These are phyloP conservation scores for Mytilinidion resinicola DNA, from an alignment of 495 filamentous ascomycete species.

Conservation along the genomic window DNA sequence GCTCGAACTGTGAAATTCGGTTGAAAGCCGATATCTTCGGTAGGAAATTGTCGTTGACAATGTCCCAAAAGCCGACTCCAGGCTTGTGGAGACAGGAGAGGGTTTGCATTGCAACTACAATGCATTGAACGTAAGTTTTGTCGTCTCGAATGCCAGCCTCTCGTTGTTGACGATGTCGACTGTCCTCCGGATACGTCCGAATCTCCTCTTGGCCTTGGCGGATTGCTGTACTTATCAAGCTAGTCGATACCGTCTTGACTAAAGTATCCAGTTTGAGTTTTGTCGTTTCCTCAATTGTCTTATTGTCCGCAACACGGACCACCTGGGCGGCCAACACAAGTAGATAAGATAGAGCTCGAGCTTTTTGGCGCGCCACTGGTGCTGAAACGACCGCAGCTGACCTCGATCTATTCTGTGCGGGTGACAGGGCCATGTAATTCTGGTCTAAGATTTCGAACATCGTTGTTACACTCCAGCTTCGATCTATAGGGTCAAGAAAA, in stretches of 20 bases:
- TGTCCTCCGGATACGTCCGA: constrained; percentile 55
- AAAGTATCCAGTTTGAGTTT: not conserved
- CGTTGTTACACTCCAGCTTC: constrained; percentile 22
- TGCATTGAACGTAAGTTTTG: constrained; percentile 53
- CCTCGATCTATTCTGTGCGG: not conserved
- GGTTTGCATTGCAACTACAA: constrained; percentile 59
- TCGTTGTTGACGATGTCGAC: constrained; percentile 46
- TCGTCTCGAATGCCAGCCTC: constrained; percentile 63
- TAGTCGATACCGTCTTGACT: constrained; percentile 6
- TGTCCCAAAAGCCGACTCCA: constrained; percentile 51
- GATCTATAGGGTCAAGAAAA: constrained; percentile 47
- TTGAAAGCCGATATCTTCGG: constrained; percentile 29
- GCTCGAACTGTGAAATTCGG: constrained; percentile 58
- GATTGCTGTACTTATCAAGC: constrained; percentile 16
- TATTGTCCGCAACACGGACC: constrained; percentile 16
- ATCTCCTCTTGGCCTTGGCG: constrained; percentile 33
- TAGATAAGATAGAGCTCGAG: constrained; percentile 13
- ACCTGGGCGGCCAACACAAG: constrained; percentile 28
- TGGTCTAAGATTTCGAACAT: constrained; percentile 13
- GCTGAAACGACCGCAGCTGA: not conserved
- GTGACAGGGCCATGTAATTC: not conserved
- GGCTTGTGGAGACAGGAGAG: constrained; percentile 45
- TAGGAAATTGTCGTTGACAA: constrained; percentile 45
- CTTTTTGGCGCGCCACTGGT: not conserved
- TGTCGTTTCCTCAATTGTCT: constrained; percentile 12